Evolutionary conservation across 805 yeast species (phyloP).

Genomic region (Kregervanrija pseudodelftensis): DNA sequence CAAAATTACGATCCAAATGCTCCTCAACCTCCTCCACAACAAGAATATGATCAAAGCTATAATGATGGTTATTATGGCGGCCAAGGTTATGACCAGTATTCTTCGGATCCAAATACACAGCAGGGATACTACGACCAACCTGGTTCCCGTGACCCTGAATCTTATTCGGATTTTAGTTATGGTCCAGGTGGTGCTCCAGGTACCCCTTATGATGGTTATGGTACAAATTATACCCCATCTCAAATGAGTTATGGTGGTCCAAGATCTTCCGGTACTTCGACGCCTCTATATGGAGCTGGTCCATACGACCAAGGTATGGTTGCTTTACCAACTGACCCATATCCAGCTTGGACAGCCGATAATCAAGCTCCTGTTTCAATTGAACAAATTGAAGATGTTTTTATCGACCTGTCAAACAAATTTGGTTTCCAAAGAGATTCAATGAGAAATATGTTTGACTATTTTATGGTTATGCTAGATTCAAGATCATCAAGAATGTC

Average conservation of each 20-base stretch:
- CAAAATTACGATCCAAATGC: slow-evolving; percentile 18
- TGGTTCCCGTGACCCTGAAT: slow-evolving; percentile 44
- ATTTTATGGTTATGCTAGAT: slow-evolving; percentile 77
- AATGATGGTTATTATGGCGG: slow-evolving; percentile 12
- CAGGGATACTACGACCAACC: slow-evolving; percentile 50
- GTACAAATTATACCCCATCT: slow-evolving; percentile 59
- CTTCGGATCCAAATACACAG: slow-evolving; percentile 32
- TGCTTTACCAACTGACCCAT: slow-evolving; percentile 84
- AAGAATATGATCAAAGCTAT: slow-evolving; percentile 10
- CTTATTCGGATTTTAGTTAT: slow-evolving; percentile 53
- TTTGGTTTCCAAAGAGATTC: slow-evolving; percentile 91
- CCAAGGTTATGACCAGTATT: slow-evolving; percentile 21
- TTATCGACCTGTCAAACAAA: slow-evolving; percentile 74
- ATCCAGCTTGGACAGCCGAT: slow-evolving; percentile 99
- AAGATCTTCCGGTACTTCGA: slow-evolving; percentile 87
- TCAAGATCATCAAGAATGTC: slow-evolving; percentile 85
- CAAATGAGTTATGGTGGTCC: slow-evolving; percentile 84
- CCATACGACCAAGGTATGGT: slow-evolving; percentile 40
- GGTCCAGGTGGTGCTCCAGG: slow-evolving; percentile 58
- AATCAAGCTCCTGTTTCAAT: slow-evolving; percentile 80
- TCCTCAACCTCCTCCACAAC: slow-evolving; percentile 11
- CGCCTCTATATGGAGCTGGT: slow-evolving; percentile 57
- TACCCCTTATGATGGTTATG: slow-evolving; percentile 58
- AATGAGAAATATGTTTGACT: slow-evolving; percentile 86
- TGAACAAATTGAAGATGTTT: slow-evolving; percentile 81